A percentile compares a stretch with the other conserved stretches of the same genome.
phyloP scores from a whole-genome alignment of 2,329 filamentous ascomycete genomes.

The Botrytis elliptica region DNA sequence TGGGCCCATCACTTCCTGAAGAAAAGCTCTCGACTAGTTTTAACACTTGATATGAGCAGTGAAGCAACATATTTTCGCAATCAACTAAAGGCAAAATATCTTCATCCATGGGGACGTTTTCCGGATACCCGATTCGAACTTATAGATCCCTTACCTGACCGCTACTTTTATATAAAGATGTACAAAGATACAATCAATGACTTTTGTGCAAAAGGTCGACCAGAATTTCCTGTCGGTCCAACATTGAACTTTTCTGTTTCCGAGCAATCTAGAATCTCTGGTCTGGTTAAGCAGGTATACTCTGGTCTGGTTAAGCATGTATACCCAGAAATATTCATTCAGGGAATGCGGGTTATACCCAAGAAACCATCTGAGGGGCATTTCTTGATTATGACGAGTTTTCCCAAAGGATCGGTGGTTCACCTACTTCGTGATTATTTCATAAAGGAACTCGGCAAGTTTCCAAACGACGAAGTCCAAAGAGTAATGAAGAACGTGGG shows the following conservation, averaged over 20 bases:
- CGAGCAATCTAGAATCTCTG: neutral
- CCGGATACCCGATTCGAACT: neutral
- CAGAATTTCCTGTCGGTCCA: neutral
- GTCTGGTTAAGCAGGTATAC: neutral
- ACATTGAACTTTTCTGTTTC: neutral
- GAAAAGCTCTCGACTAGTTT: neutral
- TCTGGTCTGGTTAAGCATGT: neutral
- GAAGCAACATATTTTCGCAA: constrained; percentile 1
- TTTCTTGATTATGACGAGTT: neutral
- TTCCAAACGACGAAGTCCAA: neutral
- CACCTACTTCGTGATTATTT: neutral
- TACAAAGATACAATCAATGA: neutral
- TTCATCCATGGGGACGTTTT: constrained; percentile 1
- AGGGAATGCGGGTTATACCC: too few species aligned
- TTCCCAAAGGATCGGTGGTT: neutral
- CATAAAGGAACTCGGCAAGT: neutral
- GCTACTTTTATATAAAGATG: neutral
- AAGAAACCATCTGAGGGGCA: neutral
- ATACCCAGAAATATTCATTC: neutral
- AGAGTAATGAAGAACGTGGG: neutral
- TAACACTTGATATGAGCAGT: neutral
- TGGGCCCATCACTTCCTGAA: neutral
- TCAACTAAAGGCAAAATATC: neutral
- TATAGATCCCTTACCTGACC: constrained; percentile 3
- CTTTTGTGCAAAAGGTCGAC: neutral